phyloP scores from a whole-genome alignment of 768 basidiomycete species.

The Sporobolomyces roseus region DNA sequence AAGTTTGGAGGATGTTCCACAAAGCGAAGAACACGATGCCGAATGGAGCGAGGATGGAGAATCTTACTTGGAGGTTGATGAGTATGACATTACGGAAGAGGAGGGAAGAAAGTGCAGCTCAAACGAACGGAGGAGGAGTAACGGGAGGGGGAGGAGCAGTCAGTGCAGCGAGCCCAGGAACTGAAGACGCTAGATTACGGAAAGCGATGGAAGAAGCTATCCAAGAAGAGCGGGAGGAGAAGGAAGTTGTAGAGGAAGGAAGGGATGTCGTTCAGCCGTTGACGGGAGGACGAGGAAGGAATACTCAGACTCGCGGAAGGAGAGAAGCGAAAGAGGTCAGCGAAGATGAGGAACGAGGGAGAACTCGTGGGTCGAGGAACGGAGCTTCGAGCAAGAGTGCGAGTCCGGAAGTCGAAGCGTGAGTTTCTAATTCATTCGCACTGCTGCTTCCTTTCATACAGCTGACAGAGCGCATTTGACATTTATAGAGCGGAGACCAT shows the following conservation, averaged over 20 bases:
- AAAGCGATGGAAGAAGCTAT: conserved; percentile 23
- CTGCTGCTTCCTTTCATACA: not conserved
- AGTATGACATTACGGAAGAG: conserved; percentile 86
- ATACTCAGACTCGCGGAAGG: conserved; percentile 8
- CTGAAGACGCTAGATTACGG: conserved; percentile 9
- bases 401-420: conserved; percentile 24
- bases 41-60: conserved; percentile 94
- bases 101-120: conserved; percentile 61
- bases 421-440: conserved; percentile 44
- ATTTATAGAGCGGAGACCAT: conserved; percentile 42
- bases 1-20: conserved; percentile 96
- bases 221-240: conserved; percentile 26
- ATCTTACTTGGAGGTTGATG: conserved; percentile 98
- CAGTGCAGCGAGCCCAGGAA: conserved; percentile 17
- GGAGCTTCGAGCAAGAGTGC: conserved; percentile 42
- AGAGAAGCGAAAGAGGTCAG: conserved; percentile 3
- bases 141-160: not conserved
- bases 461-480: conserved; percentile 25
- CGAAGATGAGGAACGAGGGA: conserved; percentile 45
- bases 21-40: conserved; percentile 82
- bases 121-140: not conserved
- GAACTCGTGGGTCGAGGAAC: conserved; percentile 47
- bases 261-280: conserved; percentile 30
- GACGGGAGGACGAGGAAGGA: not conserved
- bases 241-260: conserved; percentile 20